phyloP scores from a whole-genome alignment of 2,329 filamentous ascomycete species.

The Mycogone perniciosa region DNA sequence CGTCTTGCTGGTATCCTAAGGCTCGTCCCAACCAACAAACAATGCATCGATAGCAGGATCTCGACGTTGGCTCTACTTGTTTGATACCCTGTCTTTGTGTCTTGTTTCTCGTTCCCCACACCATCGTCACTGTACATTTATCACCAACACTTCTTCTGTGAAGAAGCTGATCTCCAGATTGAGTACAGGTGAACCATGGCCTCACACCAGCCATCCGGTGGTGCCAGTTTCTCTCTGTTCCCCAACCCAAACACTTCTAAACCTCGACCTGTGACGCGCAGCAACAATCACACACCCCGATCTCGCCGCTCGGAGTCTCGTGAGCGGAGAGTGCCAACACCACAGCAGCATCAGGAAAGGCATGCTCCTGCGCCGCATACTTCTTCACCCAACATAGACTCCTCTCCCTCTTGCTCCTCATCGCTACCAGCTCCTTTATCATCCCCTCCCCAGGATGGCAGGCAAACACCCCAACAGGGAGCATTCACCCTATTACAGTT shows the following conservation, averaged over 20 bases:
- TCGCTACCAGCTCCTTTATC: constrained; percentile 15
- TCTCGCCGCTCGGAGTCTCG: constrained; percentile 32
- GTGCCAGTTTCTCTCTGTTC: constrained; percentile 52
- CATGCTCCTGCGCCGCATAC: constrained; percentile 20
- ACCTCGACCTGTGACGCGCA: constrained; percentile 23
- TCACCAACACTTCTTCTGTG: constrained; percentile 18
- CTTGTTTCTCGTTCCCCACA: constrained; percentile 1
- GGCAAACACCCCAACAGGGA: constrained; percentile 29
- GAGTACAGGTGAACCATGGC: constrained; percentile 29
- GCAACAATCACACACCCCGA: constrained; percentile 33
- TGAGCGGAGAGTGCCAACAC: constrained; percentile 31
- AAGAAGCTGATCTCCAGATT: constrained; percentile 16
- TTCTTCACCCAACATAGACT: constrained; percentile 4
- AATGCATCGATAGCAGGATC: constrained; percentile 24
- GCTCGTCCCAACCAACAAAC: constrained; percentile 12
- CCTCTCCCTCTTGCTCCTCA: constrained; percentile 15
- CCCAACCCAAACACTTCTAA: constrained; percentile 41
- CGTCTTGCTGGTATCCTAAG: constrained; percentile 11
- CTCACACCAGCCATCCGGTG: constrained; percentile 27
- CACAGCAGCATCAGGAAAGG: constrained; percentile 29
- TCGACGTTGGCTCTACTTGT: constrained; percentile 2
- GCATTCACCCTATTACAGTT: constrained; percentile 29
- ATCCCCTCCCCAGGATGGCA: constrained; percentile 25
- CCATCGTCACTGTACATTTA: neutral
- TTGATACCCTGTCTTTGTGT: constrained; percentile 11